These are phyloP conservation scores for Coniella lustricola DNA, from an alignment of 2,329 filamentous ascomycete genomes.

Conservation along the genomic window DNA sequence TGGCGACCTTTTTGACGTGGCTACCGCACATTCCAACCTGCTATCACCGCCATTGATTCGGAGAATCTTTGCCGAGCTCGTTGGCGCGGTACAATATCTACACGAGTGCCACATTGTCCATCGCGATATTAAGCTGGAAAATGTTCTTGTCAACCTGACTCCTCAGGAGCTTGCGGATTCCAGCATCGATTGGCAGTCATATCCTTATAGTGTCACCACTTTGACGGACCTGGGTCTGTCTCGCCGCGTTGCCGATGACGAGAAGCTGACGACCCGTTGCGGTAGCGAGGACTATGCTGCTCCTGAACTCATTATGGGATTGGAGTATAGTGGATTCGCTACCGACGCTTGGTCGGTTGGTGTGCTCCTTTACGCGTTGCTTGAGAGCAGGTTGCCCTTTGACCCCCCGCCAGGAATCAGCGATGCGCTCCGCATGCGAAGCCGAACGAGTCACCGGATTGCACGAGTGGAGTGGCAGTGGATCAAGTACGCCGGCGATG, in stretches of 20 bases:
- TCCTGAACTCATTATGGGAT: constrained; percentile 91
- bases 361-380: constrained; percentile 84
- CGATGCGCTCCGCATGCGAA: constrained; percentile 68
- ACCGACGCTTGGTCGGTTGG: constrained; percentile 95
- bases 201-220: constrained; percentile 78
- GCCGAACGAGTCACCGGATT: constrained; percentile 85
- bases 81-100: constrained; percentile 78
- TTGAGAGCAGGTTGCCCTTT: constrained; percentile 90
- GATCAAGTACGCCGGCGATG: constrained; percentile 75
- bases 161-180: constrained; percentile 56
- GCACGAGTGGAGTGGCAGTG: constrained; percentile 93
- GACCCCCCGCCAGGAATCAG: constrained; percentile 79
- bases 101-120: constrained; percentile 85
- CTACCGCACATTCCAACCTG: constrained; percentile 61
- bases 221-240: constrained; percentile 89
- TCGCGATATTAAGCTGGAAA: constrained; percentile 93
- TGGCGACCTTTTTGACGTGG: constrained; percentile 90
- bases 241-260: constrained; percentile 74
- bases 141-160: constrained; percentile 78
- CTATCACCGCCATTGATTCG: constrained; percentile 65
- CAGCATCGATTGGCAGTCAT: constrained; percentile 61
- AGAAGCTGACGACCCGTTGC: constrained; percentile 86
- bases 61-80: constrained; percentile 83
- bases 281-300: constrained; percentile 97
- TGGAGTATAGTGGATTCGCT: constrained; percentile 84